Evolutionary conservation across 2,329 filamentous ascomycete species (phyloP).

Genomic region (Colletotrichum spinosum): DNA sequence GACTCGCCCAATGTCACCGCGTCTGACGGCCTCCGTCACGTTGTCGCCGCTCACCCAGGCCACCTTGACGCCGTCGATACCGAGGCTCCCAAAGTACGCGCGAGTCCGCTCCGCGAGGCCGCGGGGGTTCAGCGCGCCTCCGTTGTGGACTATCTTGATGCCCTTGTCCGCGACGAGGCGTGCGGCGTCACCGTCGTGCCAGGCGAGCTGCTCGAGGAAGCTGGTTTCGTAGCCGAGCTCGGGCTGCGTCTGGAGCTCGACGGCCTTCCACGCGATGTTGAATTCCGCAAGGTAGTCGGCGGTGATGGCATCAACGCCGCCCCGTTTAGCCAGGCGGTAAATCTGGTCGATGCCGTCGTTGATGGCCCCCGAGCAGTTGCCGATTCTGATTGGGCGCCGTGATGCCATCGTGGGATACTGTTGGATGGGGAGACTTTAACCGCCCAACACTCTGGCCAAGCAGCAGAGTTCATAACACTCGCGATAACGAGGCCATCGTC

Average conservation of each 20-base stretch:
- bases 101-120: conserved; percentile 56
- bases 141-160: conserved; percentile 68
- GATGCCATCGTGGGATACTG: not conserved
- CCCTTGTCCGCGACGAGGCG: conserved; percentile 54
- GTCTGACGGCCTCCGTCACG: conserved; percentile 42
- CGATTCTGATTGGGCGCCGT: conserved; percentile 47
- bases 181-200: conserved; percentile 49
- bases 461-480: not conserved
- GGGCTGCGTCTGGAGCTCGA: conserved; percentile 48
- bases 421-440: too few species aligned
- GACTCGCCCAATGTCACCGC: conserved; percentile 39
- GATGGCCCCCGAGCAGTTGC: conserved; percentile 46
- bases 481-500: conserved; percentile 11
- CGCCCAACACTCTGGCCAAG: not conserved
- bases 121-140: conserved; percentile 65
- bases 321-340: conserved; percentile 41
- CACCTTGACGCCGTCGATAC: conserved; percentile 44
- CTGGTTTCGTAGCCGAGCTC: conserved; percentile 51
- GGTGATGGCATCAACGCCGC: conserved; percentile 50
- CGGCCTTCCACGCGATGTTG: conserved; percentile 61
- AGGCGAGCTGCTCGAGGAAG: conserved; percentile 56
- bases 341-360: conserved; percentile 44
- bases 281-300: conserved; percentile 56
- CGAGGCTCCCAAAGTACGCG: conserved; percentile 44
- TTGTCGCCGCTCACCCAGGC: conserved; percentile 54